phyloP scores from a whole-genome alignment of 139 green algal genomes.

The Chlorella sp. region DNA sequence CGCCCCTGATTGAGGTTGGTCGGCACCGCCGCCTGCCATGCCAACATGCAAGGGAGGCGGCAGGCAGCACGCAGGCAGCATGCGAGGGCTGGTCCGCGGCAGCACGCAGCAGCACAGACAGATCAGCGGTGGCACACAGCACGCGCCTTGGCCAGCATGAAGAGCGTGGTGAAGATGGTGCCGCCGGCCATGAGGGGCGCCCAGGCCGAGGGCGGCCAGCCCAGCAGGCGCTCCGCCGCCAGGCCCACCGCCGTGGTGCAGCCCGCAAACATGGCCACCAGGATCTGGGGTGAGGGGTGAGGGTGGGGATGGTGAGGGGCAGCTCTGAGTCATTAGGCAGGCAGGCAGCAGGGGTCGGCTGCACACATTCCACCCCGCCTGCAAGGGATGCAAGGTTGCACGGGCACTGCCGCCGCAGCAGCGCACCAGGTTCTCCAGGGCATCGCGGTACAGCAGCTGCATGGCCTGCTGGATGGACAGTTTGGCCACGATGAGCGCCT shows the following conservation, averaged over 20 bases:
- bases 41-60: no score
- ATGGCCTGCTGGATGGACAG: neutral
- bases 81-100: neutral
- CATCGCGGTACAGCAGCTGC: neutral
- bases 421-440: conserved; percentile 25
- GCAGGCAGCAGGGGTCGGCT: no score
- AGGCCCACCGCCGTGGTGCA: neutral
- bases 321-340: neutral
- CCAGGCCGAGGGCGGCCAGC: neutral
- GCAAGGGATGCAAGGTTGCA: neutral
- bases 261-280: neutral
- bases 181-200: neutral
- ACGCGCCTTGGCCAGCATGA: conserved; percentile 1
- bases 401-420: neutral
- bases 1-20: no score
- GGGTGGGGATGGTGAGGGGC: neutral
- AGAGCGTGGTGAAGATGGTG: neutral
- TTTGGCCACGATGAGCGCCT: neutral
- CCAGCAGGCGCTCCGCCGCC: conserved; percentile 13
- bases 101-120: neutral
- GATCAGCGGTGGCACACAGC: neutral
- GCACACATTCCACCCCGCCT: no score
- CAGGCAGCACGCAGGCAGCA: neutral
- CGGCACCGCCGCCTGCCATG: no score
- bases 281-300: neutral